Evolutionary conservation across 1,139 yeast species (phyloP), one percentile per base, ranked within the genome.

Genomic region (Saccharomycopsis phalli): DNA sequence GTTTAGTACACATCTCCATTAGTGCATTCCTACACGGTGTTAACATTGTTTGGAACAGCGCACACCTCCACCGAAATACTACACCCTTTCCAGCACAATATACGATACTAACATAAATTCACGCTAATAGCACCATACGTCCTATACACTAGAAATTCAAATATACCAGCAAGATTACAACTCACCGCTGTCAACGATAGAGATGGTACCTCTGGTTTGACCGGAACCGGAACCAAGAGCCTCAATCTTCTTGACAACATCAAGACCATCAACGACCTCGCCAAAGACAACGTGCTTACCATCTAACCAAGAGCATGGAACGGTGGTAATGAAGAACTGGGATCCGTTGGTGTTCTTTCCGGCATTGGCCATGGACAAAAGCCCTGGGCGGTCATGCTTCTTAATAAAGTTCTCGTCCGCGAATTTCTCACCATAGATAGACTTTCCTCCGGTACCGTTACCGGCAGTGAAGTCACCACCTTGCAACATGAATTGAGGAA

Each of bases 221-320:
- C 98, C 98, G 51, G 80, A 68, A 59, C 71, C 65, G 48, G 96
- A 79, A 64, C 98, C 98, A 58, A 66, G 70, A 50, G 78, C 53
- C 53, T 81, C 93, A 27, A 81, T 61, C 32, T 74, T 75, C 51
- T 88, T 65, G 0, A 84, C 67, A 2, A 82, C 76, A 1, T 86
- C 76, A 56, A 81, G 77, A 1, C 95, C 95, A 41, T 69, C 65
- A n/a, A 67, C 49, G 1, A 71, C 70, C 59, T 81, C 76, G 48
- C 99, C 99, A 58, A 91, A 93, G 7, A 91, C 97, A 44, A 87
- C 96, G 61, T 93, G 98, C 62, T 91, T 88, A 36, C 93, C 94
- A 59, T 91, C 91, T 52, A 88, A 70, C 59, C 82, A 88, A 8
- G 91, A 84, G 19, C 91, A 79, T 40, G 83, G 74, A 4, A 74